Percentiles rank a stretch among this genome's conserved stretches.
These are phyloP conservation scores for Micromonas pusilla DNA, from an alignment of 139 green algal species.

Conservation along the genomic window DNA sequence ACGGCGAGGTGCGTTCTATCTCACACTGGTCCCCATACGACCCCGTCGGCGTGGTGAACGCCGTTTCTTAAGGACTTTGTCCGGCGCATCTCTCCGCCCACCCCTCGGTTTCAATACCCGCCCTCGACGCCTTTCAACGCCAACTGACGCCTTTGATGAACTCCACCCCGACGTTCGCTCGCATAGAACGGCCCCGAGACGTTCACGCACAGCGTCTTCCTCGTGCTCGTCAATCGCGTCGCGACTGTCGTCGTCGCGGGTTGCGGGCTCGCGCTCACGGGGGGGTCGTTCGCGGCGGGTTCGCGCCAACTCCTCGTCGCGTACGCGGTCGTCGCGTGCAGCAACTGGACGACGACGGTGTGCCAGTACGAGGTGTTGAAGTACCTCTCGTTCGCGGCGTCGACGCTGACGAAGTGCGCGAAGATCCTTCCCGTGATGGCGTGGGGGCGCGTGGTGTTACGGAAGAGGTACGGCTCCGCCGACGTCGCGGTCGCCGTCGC, in stretches of 20 bases:
- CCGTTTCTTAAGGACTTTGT: too few relatives aligned
- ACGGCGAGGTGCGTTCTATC: neutral
- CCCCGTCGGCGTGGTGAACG: slow-evolving; percentile 55
- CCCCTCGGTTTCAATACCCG: too few relatives aligned
- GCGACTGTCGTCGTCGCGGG: slow-evolving; percentile 47
- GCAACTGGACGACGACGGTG: slow-evolving; percentile 82
- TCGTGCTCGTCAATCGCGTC: slow-evolving; percentile 91
- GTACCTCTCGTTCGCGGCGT: slow-evolving; percentile 79
- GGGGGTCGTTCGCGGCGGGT: slow-evolving; percentile 25
- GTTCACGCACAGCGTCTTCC: slow-evolving; percentile 86
- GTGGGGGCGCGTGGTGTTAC: slow-evolving; percentile 80
- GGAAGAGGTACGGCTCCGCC: slow-evolving; percentile 65
- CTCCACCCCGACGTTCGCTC: too few relatives aligned
- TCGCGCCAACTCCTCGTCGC: slow-evolving; percentile 46
- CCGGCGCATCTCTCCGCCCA: too few relatives aligned
- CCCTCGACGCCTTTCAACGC: too few relatives aligned
- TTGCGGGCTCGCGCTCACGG: neutral
- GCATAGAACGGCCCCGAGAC: too few relatives aligned
- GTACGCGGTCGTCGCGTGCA: slow-evolving; percentile 60
- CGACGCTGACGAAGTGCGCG: slow-evolving; percentile 69
- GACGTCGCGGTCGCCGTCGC: slow-evolving; percentile 64
- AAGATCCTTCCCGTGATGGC: slow-evolving; percentile 93
- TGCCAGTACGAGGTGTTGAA: slow-evolving; percentile 96
- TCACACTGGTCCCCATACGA: neutral
- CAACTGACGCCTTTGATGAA: too few relatives aligned